phyloP scores from a whole-genome alignment of 2,329 filamentous ascomycete species.

The Zymoseptoria ardabiliae region DNA sequence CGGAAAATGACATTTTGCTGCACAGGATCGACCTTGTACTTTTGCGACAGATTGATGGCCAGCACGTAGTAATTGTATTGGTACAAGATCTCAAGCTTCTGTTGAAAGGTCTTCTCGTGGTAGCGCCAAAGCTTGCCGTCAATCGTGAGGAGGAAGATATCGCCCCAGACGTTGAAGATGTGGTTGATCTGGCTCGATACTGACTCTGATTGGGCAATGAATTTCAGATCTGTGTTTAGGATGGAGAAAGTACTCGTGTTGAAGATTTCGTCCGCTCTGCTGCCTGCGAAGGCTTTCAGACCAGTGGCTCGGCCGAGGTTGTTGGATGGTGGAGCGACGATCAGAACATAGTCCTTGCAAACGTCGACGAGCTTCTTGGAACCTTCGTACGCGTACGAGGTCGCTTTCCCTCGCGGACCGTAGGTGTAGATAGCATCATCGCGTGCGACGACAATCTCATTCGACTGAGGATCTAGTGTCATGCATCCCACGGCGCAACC shows the following conservation, averaged over 20 bases:
- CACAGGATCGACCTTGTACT: constrained; percentile 67
- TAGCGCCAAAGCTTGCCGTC: constrained; percentile 90
- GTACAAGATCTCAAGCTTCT: constrained; percentile 88
- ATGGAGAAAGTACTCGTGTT: constrained; percentile 83
- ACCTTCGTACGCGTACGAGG: constrained; percentile 85
- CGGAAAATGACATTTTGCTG: constrained; percentile 90
- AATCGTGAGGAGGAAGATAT: constrained; percentile 80
- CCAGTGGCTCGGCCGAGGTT: constrained; percentile 50
- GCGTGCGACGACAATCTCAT: constrained; percentile 82
- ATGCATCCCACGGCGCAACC: constrained; percentile 95
- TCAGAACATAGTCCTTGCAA: constrained; percentile 76
- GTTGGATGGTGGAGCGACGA: constrained; percentile 71
- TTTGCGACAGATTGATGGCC: constrained; percentile 88
- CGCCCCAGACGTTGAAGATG: constrained; percentile 82
- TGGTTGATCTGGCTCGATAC: constrained; percentile 71
- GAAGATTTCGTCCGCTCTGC: constrained; percentile 69
- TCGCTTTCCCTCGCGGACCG: constrained; percentile 72
- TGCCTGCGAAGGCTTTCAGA: constrained; percentile 66
- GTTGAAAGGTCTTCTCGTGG: constrained; percentile 81
- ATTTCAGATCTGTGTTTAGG: constrained; percentile 83
- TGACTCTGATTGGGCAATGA: constrained; percentile 82
- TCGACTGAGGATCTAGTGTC: constrained; percentile 71
- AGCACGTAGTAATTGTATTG: constrained; percentile 87
- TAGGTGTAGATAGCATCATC: constrained; percentile 97
- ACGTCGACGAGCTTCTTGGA: constrained; percentile 75